Base-by-base conservation (phyloP, 2,329 filamentous ascomycete genomes). In the Phymatotrichopsis omnivora region DNA sequence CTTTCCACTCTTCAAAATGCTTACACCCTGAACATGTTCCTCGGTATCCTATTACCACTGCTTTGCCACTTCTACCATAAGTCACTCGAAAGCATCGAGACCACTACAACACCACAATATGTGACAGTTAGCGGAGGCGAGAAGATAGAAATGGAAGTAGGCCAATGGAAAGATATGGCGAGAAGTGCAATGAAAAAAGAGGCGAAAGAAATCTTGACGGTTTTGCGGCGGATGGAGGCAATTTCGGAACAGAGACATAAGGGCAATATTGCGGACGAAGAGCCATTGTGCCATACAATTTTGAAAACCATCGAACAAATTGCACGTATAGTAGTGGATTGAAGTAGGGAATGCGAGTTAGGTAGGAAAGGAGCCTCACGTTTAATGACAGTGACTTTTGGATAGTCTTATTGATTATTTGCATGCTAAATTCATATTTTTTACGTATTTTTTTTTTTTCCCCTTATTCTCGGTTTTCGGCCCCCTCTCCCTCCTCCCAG, bases 11-110 rank as follows among this genome's bases (percentile, higher is more conserved):
- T 36, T 10, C 42, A 53, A 17, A 32, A 27, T n/a, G 44, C 39
- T 20, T 53, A 49, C 31, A 48, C 51, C 12, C 39, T 42, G 22
- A 43, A 43, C 29, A 53, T 53, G 47, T 14, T 51, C 23, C 39
- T 53, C 7, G 50, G 50, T 6, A 49, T 47, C 16, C 35, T 51
- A 11, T 17, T 51, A 10, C 50, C 50, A 0, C 38, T 51, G 23
- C 39, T 53, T 19, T 48, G 40, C 27, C 40, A 30, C 16, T 48
- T 48, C 23, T 45, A 44, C 17, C 17, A 22, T 2, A 48, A 42
- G 34, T 39, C 36, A 11, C 28, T 48, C 17, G 33, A 42, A 34
- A 44, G 40, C 12, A 40, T 48, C 34, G 40, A 48, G 27, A 28
- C 33, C 11, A 48, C 38, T 20, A 38, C 40, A 7, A 40, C 32